Conservation (phyloP, 768 basidiomycete species). For the Chalciporus piperatus region DNA sequence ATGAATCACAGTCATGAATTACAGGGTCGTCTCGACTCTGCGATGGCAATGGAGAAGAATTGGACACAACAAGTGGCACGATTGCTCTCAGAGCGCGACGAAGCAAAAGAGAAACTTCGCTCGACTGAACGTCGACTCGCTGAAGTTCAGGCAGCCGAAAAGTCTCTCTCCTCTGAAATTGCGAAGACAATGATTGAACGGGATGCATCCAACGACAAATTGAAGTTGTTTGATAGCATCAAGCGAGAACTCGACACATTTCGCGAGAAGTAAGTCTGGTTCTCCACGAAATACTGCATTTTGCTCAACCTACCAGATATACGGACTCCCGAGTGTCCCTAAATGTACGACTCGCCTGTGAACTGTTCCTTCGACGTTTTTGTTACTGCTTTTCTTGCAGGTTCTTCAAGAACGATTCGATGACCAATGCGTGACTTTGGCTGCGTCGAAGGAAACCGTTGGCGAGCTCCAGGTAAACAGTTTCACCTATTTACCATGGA, state of each 20-base stretch:
- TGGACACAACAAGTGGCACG: slow-evolving; percentile 24
- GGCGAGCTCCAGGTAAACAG: slow-evolving; percentile 48
- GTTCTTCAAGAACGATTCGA: slow-evolving; percentile 60
- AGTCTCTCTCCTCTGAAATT: slow-evolving; percentile 13
- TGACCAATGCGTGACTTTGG: slow-evolving; percentile 50
- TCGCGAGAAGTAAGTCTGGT: slow-evolving; percentile 26
- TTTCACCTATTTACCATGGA: background rate
- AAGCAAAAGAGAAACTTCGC: slow-evolving; percentile 14
- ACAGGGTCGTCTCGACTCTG: slow-evolving; percentile 27
- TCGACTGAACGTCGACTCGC: slow-evolving; percentile 13
- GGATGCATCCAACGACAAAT: slow-evolving; percentile 19
- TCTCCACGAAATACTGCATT: background rate
- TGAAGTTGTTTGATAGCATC: slow-evolving; percentile 14
- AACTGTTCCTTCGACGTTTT: background rate
- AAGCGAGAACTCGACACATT: slow-evolving; percentile 19
- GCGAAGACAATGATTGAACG: slow-evolving; percentile 18
- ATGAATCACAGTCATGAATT: slow-evolving; percentile 25
- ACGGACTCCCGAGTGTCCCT: slow-evolving; percentile 18
- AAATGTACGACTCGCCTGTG: slow-evolving; percentile 17
- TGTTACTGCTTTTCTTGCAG: slow-evolving; percentile 22
- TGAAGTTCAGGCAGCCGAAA: slow-evolving; percentile 19
- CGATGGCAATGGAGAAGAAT: slow-evolving; percentile 22
- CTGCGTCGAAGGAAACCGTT: slow-evolving; percentile 51
- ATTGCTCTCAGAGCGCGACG: slow-evolving; percentile 26
- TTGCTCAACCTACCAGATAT: slow-evolving; percentile 14